These are phyloP conservation scores for Zymoseptoria ardabiliae DNA, from an alignment of 2,329 filamentous ascomycete species.

Conservation along the genomic window DNA sequence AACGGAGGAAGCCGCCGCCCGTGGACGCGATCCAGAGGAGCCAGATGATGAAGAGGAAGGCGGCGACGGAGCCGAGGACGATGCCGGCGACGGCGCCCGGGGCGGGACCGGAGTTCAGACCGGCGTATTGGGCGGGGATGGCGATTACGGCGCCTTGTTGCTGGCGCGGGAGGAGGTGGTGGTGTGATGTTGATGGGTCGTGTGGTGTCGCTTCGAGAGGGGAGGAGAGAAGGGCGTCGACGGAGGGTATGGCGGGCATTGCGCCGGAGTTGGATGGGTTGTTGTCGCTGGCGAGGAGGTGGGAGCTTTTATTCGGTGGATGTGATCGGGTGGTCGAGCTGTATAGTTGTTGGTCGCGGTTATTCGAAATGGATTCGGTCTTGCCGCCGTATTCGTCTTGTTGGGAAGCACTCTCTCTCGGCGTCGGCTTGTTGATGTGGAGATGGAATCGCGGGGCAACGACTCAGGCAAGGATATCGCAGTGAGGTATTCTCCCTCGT, in stretches of 20 bases:
- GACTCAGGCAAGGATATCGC: background rate
- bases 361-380: background rate
- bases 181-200: no score
- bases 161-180: slow-evolving; percentile 9
- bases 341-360: background rate
- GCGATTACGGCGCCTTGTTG: slow-evolving; percentile 29
- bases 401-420: background rate
- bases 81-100: slow-evolving; percentile 56
- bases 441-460: background rate
- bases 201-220: no score
- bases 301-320: background rate
- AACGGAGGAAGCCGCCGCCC: slow-evolving; percentile 24
- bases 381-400: background rate
- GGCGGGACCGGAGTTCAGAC: slow-evolving; percentile 44
- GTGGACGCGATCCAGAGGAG: slow-evolving; percentile 39
- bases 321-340: background rate
- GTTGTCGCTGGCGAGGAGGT: background rate
- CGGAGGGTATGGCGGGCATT: background rate
- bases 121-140: slow-evolving; percentile 56
- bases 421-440: background rate
- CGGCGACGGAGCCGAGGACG: slow-evolving; percentile 47
- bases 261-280: no score
- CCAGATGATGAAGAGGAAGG: slow-evolving; percentile 48
- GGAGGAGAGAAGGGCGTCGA: background rate
- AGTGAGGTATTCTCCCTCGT: background rate